Evolutionary conservation across 75 land plant genomes (phyloP).

Genomic region (Isoetes taiwanensis): DNA sequence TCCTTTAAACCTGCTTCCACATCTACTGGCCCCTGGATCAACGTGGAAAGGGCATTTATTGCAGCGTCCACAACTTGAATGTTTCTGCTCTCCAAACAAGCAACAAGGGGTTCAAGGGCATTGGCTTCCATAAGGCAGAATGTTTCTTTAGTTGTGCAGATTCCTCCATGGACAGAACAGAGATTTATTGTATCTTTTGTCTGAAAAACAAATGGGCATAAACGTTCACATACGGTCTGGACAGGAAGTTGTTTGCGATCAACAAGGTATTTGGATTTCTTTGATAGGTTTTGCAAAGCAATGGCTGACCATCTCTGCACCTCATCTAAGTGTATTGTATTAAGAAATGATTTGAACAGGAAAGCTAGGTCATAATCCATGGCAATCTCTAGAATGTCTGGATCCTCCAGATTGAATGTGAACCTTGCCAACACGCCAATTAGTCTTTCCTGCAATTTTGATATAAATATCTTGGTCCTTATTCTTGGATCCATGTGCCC

Average conservation of each 20-base stretch:
- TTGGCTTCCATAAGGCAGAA: conserved; percentile 80
- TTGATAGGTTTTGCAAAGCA: conserved; percentile 71
- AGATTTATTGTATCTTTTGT: conserved; percentile 10
- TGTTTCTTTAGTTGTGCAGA: conserved; percentile 54
- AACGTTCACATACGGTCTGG: too few species aligned
- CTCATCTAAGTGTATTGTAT: conserved; percentile 61
- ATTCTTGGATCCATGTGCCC: conserved; percentile 20
- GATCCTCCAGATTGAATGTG: conserved; percentile 47
- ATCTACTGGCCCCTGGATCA: conserved; percentile 49
- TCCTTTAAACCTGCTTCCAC: conserved; percentile 47
- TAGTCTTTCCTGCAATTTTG: conserved; percentile 60
- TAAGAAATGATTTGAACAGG: conserved; percentile 55
- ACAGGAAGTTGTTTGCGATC: conserved; percentile 31
- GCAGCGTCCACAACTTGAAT: conserved; percentile 73
- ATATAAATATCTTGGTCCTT: conserved; percentile 32
- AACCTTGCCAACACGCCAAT: conserved; percentile 64
- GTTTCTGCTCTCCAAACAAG: conserved; percentile 66
- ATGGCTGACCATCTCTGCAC: conserved; percentile 61
- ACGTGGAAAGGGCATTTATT: conserved; percentile 60
- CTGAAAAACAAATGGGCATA: too few species aligned
- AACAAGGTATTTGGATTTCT: conserved; percentile 43
- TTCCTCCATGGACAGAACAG: conserved; percentile 62
- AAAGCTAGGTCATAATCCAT: conserved; percentile 48
- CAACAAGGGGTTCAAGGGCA: conserved; percentile 57
- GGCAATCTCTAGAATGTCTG: conserved; percentile 34